These are phyloP conservation scores for Trichoderma erinaceum DNA, from an alignment of 495 filamentous ascomycete species.

Conservation along the genomic window DNA sequence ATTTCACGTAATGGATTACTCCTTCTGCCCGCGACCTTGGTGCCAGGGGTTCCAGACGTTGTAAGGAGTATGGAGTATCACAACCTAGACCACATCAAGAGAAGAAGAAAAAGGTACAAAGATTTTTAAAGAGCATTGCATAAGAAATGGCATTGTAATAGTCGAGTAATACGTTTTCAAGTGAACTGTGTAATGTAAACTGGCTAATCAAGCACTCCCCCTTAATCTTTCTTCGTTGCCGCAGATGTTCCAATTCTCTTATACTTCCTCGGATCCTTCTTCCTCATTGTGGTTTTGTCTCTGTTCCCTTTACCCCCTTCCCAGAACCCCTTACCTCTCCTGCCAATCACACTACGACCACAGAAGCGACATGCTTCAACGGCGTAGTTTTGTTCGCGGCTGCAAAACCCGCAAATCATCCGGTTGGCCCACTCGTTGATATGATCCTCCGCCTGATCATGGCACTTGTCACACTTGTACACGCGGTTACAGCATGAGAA, in stretches of 20 bases:
- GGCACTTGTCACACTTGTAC: constrained; percentile 79
- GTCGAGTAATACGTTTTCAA: neutral
- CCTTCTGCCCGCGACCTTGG: too few relatives aligned
- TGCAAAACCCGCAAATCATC: constrained; percentile 85
- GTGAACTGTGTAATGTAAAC: neutral
- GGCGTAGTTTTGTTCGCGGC: constrained; percentile 74
- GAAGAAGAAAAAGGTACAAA: too few relatives aligned
- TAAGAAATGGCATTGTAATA: neutral
- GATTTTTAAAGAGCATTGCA: neutral
- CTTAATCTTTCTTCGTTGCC: constrained; percentile 23
- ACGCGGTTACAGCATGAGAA: constrained; percentile 55
- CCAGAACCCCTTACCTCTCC: constrained; percentile 70
- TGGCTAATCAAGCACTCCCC: too few relatives aligned
- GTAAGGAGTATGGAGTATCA: too few relatives aligned
- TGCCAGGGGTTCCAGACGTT: too few relatives aligned
- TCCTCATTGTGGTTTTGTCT: constrained; percentile 61
- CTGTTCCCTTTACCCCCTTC: constrained; percentile 87
- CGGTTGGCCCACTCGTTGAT: constrained; percentile 76
- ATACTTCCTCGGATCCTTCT: constrained; percentile 70
- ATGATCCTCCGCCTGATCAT: constrained; percentile 68
- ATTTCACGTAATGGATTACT: too few relatives aligned
- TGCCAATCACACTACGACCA: constrained; percentile 62
- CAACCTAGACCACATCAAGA: too few relatives aligned
- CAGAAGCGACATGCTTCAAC: constrained; percentile 77
- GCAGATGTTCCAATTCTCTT: constrained; percentile 41